Evolutionary conservation across 306 rosid species (phyloP), one percentile per base, ranked within the genome.

Genomic region (Cicer judaicum): DNA sequence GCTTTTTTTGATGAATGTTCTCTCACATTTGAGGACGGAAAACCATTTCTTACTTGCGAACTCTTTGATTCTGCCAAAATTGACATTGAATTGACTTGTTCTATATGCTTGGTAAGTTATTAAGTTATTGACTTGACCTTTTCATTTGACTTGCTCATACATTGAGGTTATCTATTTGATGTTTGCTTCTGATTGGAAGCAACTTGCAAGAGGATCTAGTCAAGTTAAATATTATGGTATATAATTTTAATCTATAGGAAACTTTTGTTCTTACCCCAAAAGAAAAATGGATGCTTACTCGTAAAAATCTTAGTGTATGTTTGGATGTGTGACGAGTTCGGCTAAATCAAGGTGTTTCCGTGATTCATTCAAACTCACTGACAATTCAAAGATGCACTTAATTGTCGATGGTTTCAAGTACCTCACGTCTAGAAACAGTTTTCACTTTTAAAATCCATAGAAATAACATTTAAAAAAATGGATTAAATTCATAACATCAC

Each of bases 91-190:
- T 85, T 94, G 90, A 92, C 95, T 19, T 94, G 99, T 84, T 87
- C 99, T 56, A 84, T 94, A 86, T 94, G 99, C 85, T 80, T 94
- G 96, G 99, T 94, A 77, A 84, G 92, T 89, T 78, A 24, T 24
- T 24, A 24, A 24, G 34, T 24, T 29, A 3, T 29, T 29, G 36
- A 29, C 36, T 29, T 29, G 36, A 29, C 0, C 36, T 29, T 29
- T 29, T 77, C 6, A 61, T 70, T 61, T 61, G 46, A 46, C 54
- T 70, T 41, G 38, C 41, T 39, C 64, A 44, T 41, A 15, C 75
- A 4, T 54, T 38, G 24, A 14, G 49, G 13, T 75, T 55, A 1
- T 69, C 55, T 24, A 29, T 41, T 59, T 56, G 41, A 29, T 29
- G 36, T 29, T 29, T 29, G 36, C 36, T 29, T 29, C 36, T 29